A percentile compares a stretch with the other conserved stretches of the same genome.
These are phyloP conservation scores for Thelephora aurantiotincta DNA, from an alignment of 768 basidiomycete genomes.

Conservation along the genomic window DNA sequence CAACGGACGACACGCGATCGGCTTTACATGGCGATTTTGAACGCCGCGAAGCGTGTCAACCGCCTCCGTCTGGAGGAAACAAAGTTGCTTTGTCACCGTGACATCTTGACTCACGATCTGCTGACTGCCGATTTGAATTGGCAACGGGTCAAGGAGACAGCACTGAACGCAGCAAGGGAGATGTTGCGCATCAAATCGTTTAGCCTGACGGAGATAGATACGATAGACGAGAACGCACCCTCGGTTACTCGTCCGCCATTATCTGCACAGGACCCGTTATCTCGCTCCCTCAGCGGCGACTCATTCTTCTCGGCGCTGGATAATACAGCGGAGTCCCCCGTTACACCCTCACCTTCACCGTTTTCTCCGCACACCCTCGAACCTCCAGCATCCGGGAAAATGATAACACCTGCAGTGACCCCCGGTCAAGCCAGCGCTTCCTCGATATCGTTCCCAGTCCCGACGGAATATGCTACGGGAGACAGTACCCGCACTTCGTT, in stretches of 20 bases:
- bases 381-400: not conserved
- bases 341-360: slow-evolving; percentile 19
- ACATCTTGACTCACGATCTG: slow-evolving; percentile 65
- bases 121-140: slow-evolving; percentile 53
- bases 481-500: not conserved
- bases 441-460: not conserved
- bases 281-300: slow-evolving; percentile 28
- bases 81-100: slow-evolving; percentile 61
- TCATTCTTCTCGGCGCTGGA: slow-evolving; percentile 63
- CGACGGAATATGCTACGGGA: not conserved
- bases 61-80: slow-evolving; percentile 59
- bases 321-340: slow-evolving; percentile 16
- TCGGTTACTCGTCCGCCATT: not conserved
- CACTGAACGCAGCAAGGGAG: slow-evolving; percentile 58
- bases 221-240: slow-evolving; percentile 2
- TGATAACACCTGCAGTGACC: not conserved
- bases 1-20: slow-evolving; percentile 72
- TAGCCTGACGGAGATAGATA: not conserved
- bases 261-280: not conserved
- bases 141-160: slow-evolving; percentile 52
- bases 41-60: slow-evolving; percentile 49
- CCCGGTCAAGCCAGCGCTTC: not conserved
- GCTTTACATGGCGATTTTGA: slow-evolving; percentile 45
- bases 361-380: not conserved
- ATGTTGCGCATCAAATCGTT: slow-evolving; percentile 32